Percentiles rank a stretch among this genome's conserved stretches.
These are phyloP conservation scores for Neurospora sublineolata DNA, from an alignment of 495 filamentous ascomycete species.

Conservation along the genomic window DNA sequence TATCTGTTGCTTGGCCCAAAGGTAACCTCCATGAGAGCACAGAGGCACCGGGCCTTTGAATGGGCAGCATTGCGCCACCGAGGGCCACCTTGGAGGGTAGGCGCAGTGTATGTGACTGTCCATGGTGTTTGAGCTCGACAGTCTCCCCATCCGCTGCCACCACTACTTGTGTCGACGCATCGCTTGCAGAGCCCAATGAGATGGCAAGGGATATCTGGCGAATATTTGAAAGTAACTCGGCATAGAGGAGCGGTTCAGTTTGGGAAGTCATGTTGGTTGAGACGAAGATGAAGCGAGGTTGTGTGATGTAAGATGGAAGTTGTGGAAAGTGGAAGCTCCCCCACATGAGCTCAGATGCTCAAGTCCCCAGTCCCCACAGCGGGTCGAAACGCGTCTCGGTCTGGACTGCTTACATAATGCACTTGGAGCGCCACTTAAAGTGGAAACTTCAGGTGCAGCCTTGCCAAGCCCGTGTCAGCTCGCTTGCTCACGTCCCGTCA, in stretches of 20 bases:
- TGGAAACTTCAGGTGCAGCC: neutral
- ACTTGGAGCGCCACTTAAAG: neutral
- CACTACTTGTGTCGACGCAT: constrained; percentile 33
- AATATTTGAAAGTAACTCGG: constrained; percentile 81
- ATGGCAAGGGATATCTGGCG: constrained; percentile 68
- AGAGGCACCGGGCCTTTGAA: constrained; percentile 22
- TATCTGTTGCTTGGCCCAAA: constrained; percentile 18
- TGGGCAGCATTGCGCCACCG: constrained; percentile 24
- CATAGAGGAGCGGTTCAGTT: constrained; percentile 44
- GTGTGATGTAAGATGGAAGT: neutral
- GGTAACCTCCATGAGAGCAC: constrained; percentile 63
- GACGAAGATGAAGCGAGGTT: neutral
- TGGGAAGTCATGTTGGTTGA: neutral
- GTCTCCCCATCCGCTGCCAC: constrained; percentile 38
- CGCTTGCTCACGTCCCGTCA: neutral
- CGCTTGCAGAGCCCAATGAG: constrained; percentile 43
- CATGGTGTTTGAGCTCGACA: constrained; percentile 44
- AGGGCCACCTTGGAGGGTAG: constrained; percentile 52
- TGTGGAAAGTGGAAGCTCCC: neutral
- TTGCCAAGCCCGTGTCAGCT: neutral
- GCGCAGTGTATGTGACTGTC: constrained; percentile 41
- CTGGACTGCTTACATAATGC: neutral
- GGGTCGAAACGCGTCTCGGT: neutral
- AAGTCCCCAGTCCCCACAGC: too few species aligned
- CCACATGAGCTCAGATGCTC: neutral